Evolutionary conservation across 768 basidiomycete genomes (phyloP).

Genomic region (Trametes elegans): DNA sequence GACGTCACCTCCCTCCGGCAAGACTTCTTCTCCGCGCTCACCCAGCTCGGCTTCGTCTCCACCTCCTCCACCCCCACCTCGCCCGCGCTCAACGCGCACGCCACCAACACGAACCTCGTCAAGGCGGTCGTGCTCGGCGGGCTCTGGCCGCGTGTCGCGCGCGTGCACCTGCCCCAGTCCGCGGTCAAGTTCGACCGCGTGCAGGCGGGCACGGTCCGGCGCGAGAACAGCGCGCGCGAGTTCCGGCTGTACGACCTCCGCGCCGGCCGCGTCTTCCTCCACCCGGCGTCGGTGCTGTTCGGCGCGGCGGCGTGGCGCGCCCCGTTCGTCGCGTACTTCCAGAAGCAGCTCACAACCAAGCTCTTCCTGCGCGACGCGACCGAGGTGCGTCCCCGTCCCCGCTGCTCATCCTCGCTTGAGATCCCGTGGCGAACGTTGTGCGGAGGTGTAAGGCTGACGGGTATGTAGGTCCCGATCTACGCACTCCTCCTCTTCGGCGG

Average conservation of each 20-base stretch:
- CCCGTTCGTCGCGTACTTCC: constrained; percentile 82
- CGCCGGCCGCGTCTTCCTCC: constrained; percentile 66
- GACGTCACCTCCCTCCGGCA: constrained; percentile 76
- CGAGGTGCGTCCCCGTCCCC: constrained; percentile 52
- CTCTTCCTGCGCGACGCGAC: constrained; percentile 85
- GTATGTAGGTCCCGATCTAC: constrained; percentile 75
- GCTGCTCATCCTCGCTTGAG: too few species aligned
- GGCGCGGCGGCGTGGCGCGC: constrained; percentile 67
- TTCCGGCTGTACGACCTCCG: constrained; percentile 75
- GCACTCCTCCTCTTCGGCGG: constrained; percentile 85
- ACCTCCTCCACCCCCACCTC: constrained; percentile 43
- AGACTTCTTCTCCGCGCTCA: constrained; percentile 73
- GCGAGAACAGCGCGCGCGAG: constrained; percentile 82
- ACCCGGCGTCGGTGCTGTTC: constrained; percentile 83
- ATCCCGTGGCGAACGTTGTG: too few species aligned
- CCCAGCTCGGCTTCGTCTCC: constrained; percentile 68
- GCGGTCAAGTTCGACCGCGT: constrained; percentile 84
- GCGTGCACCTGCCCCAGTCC: constrained; percentile 68
- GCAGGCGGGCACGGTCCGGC: constrained; percentile 78
- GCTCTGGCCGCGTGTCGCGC: constrained; percentile 81
- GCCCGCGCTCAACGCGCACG: constrained; percentile 60
- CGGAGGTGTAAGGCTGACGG: too few species aligned
- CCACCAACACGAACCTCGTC: constrained; percentile 66
- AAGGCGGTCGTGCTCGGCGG: constrained; percentile 86
- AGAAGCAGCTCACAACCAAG: constrained; percentile 79